Percentiles rank a stretch among this genome's conserved stretches.
Evolutionary conservation across 2,329 filamentous ascomycete species (phyloP).

Genomic region (Xylaria arbuscula): DNA sequence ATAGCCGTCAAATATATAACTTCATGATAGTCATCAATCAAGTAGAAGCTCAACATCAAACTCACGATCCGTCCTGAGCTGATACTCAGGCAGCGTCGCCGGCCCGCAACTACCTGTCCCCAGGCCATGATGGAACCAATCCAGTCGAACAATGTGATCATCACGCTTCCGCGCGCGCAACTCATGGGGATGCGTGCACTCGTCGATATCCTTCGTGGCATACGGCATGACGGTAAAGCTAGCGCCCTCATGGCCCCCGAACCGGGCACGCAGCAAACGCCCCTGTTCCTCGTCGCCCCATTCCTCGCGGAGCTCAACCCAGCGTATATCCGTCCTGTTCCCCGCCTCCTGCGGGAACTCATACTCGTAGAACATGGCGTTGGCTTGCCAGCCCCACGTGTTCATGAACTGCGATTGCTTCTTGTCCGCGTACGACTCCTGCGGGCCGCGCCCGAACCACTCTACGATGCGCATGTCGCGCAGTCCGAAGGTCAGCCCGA

Average conservation of each 20-base stretch:
- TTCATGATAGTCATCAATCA: constrained; percentile 50
- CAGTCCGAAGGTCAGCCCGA: constrained; percentile 67
- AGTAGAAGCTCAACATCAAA: constrained; percentile 59
- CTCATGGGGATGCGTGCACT: constrained; percentile 70
- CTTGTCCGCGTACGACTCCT: constrained; percentile 74
- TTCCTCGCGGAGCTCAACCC: constrained; percentile 61
- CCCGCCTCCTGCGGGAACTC: constrained; percentile 76
- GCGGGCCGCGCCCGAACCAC: constrained; percentile 77
- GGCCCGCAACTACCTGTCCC: constrained; percentile 73
- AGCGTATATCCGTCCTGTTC: constrained; percentile 72
- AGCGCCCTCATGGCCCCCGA: constrained; percentile 59
- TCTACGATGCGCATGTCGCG: constrained; percentile 53
- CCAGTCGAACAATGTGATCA: constrained; percentile 67
- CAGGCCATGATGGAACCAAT: constrained; percentile 71
- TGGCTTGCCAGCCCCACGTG: constrained; percentile 60
- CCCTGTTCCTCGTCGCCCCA: constrained; percentile 47
- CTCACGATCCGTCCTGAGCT: constrained; percentile 55
- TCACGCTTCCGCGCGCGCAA: constrained; percentile 60
- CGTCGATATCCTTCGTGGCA: constrained; percentile 63
- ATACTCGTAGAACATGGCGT: constrained; percentile 68
- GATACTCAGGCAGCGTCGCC: constrained; percentile 61
- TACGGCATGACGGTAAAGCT: constrained; percentile 70
- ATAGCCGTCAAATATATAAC: neutral
- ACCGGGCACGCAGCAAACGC: constrained; percentile 57
- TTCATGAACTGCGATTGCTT: constrained; percentile 70